A percentile compares a stretch with the other conserved stretches of the same genome.
Conservation (phyloP, 2,329 filamentous ascomycete species). For the Aspergillus piperis region DNA sequence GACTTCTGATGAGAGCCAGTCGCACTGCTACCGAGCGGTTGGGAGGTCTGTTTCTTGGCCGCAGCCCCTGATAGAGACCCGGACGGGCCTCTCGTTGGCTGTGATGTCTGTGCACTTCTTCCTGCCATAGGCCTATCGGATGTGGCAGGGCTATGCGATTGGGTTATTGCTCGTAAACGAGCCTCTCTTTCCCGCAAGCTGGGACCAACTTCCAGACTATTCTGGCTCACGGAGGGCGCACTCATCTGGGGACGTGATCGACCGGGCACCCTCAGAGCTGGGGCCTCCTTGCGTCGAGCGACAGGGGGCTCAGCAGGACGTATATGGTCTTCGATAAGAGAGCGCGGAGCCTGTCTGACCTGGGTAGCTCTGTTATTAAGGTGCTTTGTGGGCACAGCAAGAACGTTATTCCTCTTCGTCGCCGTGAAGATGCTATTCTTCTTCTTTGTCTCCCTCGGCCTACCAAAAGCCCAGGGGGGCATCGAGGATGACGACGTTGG, state of each 20-base stretch:
- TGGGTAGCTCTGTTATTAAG: slow-evolving; percentile 41
- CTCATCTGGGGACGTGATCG: slow-evolving; percentile 15
- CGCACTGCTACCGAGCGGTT: not conserved
- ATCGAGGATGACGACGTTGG: not conserved
- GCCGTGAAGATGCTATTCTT: slow-evolving; percentile 38
- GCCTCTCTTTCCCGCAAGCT: slow-evolving; percentile 33
- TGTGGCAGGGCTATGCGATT: slow-evolving; percentile 6
- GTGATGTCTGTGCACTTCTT: slow-evolving; percentile 1
- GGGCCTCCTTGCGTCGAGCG: slow-evolving; percentile 16
- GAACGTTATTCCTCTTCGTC: slow-evolving; percentile 37
- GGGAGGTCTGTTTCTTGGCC: not conserved
- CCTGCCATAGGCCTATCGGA: not conserved
- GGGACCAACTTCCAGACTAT: slow-evolving; percentile 7
- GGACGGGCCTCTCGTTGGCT: slow-evolving; percentile 2
- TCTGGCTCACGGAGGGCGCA: slow-evolving; percentile 1
- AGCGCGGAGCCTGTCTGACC: slow-evolving; percentile 42
- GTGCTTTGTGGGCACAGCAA: slow-evolving; percentile 45
- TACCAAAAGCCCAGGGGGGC: slow-evolving; percentile 27
- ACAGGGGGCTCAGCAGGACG: slow-evolving; percentile 25
- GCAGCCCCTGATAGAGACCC: slow-evolving; percentile 1
- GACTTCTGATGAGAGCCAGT: slow-evolving; percentile 7
- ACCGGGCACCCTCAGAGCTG: slow-evolving; percentile 21
- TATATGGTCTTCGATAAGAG: slow-evolving; percentile 46
- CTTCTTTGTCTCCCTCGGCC: slow-evolving; percentile 31
- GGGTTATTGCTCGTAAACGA: slow-evolving; percentile 33